Evolutionary conservation across 441 rosid genomes (phyloP).

Genomic region (Syzygium malaccense): DNA sequence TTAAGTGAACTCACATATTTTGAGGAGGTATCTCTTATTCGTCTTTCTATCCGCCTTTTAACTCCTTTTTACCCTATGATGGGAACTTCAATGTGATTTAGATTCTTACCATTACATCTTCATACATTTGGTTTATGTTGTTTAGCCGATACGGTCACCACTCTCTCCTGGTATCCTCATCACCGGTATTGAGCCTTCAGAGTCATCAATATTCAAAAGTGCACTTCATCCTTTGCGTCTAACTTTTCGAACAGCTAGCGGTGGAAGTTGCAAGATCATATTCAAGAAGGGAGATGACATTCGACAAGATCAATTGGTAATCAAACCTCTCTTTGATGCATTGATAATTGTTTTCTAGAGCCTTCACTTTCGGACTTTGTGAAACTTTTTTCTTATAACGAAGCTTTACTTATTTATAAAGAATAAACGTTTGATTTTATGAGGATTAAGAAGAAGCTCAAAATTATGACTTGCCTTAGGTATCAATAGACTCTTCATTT

Average conservation of each 20-base stretch:
- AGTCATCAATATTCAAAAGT: conserved; percentile 94
- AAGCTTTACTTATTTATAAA: not conserved
- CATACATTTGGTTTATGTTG: not conserved
- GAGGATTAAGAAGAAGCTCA: not conserved
- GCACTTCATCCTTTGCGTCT: conserved; percentile 86
- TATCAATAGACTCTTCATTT: not conserved
- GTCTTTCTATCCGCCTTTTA: conserved; percentile 6
- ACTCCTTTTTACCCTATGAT: not conserved
- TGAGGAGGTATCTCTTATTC: conserved; percentile 63
- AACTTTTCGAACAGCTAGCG: conserved; percentile 71
- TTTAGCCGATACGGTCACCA: conserved; percentile 91
- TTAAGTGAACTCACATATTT: conserved; percentile 95
- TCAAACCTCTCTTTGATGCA: not conserved
- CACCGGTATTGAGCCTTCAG: conserved; percentile 86
- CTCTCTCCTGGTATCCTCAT: conserved; percentile 75
- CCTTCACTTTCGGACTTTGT: not conserved
- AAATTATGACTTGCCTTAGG: not conserved
- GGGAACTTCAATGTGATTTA: not conserved
- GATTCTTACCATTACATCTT: conserved; percentile 1
- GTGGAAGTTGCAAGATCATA: conserved; percentile 77
- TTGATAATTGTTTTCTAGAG: not conserved
- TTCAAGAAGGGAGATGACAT: conserved; percentile 99
- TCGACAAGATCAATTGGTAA: conserved; percentile 98
- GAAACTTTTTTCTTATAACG: not conserved
- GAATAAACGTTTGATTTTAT: not conserved